Evolutionary conservation across 345 rosid species (phyloP).

Genomic region (Cardamine chenopodiifolia): DNA sequence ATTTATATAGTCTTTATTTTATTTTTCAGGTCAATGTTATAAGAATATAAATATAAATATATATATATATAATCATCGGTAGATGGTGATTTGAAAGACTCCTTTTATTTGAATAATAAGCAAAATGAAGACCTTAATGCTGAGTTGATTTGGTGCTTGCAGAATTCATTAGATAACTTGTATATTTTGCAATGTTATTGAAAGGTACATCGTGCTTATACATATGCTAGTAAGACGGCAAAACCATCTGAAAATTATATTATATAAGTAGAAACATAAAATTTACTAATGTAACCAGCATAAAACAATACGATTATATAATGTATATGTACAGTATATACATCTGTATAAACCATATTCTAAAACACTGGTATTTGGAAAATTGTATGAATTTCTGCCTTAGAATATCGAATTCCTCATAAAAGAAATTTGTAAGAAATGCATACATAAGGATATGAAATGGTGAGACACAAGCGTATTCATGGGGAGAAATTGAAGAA

Average conservation of each 20-base stretch:
- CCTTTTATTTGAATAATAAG: background rate
- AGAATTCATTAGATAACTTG: background rate
- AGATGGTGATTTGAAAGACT: too few relatives aligned
- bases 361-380: background rate
- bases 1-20: background rate
- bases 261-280: background rate
- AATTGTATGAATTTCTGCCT: background rate
- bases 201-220: background rate
- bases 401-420: background rate
- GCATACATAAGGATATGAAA: slow-evolving; percentile 23
- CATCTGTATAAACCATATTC: background rate
- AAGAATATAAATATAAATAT: too few relatives aligned
- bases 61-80: too few relatives aligned
- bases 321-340: background rate
- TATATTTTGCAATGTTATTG: background rate
- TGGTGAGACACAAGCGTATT: slow-evolving; percentile 26
- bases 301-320: background rate
- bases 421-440: background rate
- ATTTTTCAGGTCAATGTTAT: background rate
- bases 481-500: slow-evolving; percentile 30
- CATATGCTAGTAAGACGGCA: background rate
- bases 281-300: background rate
- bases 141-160: background rate
- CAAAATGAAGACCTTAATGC: background rate
- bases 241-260: background rate